Evolutionary conservation across 1,284 basidiomycete genomes (phyloP), one percentile per base, ranked within the genome.

Genomic region (Leccinum solheimii): DNA sequence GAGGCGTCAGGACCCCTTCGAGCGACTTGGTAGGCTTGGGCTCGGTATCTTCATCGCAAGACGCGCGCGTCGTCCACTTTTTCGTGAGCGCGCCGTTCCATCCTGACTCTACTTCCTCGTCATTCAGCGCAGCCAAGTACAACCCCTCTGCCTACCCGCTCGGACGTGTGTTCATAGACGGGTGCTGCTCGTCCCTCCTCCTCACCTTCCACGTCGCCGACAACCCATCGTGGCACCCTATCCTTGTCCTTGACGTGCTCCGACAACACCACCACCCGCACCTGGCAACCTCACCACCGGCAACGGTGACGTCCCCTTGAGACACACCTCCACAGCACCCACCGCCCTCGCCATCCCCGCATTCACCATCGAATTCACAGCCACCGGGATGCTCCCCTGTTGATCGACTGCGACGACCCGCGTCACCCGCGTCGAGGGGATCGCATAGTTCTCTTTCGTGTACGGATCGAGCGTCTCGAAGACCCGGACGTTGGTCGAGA

Each of bases 381-480:
- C 88, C 7, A 88, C 83, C 0, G 97, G 95, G 51, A 98, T 85
- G 10, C 88, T 89, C 6, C 95, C 95, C 4, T 90, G 89, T 70
- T 92, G 96, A 76, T 99, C 96, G 60, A 97, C 83, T 0, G 94
- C 91, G 5, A 92, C 87, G 48, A 98, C 82, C 65, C 95, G 85
- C 55, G 92, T 97, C 75, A 94, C 96, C 58, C 92, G 80, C 26
- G 97, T 95, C 3, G 95, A 98, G 0, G 97, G 97, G 52, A 99
- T 98, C 14, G 93, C 86, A 72, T 96, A 97, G 68, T 94, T 95
- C 74, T 97, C 95, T 62, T 91, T 90, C 50, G 94, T 94, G 74
- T 99, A 99, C 0, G 97, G 97, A 73, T 99, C 97, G 51, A 99
- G 83, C 1, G 96, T 98, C 79, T 99, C 95, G 66, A 98, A 77